Evolutionary conservation across 2,329 filamentous ascomycete genomes (phyloP).

Genomic region (Thelonectria rubi): DNA sequence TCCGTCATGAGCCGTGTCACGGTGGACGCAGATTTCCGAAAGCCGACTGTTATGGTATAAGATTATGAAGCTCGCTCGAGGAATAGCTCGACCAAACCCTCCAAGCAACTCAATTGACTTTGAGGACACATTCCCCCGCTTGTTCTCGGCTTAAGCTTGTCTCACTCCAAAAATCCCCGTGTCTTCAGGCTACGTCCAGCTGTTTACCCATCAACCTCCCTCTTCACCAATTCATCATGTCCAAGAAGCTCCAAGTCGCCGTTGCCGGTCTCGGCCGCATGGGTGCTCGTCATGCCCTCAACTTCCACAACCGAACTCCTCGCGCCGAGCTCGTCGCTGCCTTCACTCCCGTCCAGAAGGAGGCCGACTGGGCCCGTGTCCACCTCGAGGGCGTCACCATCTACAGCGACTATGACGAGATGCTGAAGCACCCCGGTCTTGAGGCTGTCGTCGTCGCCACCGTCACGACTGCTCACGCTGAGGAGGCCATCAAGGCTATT

Average conservation of each 20-base stretch:
- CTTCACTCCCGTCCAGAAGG: conserved; percentile 39
- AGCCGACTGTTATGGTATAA: conserved; percentile 22
- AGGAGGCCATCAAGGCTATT: conserved; percentile 42
- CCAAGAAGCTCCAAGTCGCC: conserved; percentile 39
- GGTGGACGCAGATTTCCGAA: conserved; percentile 18
- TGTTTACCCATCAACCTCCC: neutral
- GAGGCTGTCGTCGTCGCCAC: conserved; percentile 41
- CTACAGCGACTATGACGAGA: conserved; percentile 40
- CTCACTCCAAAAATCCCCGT: conserved; percentile 12
- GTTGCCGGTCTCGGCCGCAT: conserved; percentile 41
- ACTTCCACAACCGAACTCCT: conserved; percentile 40
- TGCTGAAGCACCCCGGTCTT: conserved; percentile 41
- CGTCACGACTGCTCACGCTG: conserved; percentile 40
- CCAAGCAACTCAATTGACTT: conserved; percentile 18
- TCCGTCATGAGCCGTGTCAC: conserved; percentile 1
- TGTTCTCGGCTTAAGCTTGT: conserved; percentile 10
- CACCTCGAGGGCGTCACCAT: conserved; percentile 38
- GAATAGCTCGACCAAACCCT: neutral
- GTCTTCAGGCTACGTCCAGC: conserved; percentile 2
- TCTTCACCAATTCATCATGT: conserved; percentile 26
- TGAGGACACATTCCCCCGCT: conserved; percentile 6
- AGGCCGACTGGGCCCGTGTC: conserved; percentile 37
- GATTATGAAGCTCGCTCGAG: conserved; percentile 21
- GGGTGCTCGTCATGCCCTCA: conserved; percentile 42
- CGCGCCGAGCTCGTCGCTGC: conserved; percentile 40